Conservation (phyloP, 2,329 filamentous ascomycete species). For the Bipolaris gigantea region DNA sequence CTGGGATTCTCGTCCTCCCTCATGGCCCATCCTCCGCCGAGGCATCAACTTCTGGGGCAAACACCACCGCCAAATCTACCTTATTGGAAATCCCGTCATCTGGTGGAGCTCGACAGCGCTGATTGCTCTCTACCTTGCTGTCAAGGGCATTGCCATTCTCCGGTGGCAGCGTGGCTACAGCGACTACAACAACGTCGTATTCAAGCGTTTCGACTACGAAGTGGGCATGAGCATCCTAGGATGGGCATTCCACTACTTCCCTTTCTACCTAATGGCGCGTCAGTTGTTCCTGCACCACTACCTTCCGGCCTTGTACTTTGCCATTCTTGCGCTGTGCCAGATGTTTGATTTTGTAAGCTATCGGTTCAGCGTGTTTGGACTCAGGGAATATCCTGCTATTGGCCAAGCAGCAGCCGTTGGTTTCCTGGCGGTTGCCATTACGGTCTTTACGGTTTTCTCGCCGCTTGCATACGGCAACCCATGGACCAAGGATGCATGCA, state of each 20-base stretch:
- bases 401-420: conserved; percentile 73
- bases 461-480: conserved; percentile 90
- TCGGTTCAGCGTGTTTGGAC: conserved; percentile 68
- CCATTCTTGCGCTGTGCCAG: conserved; percentile 85
- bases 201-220: conserved; percentile 98
- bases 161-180: conserved; percentile 92
- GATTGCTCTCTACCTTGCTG: conserved; percentile 73
- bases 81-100: conserved; percentile 83
- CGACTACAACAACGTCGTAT: conserved; percentile 78
- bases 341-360: conserved; percentile 82
- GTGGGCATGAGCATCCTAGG: conserved; percentile 86
- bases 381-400: conserved; percentile 70
- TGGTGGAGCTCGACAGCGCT: conserved; percentile 89
- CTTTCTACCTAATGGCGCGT: conserved; percentile 96
- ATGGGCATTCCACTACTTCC: conserved; percentile 98
- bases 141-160: conserved; percentile 86
- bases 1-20: conserved; percentile 93
- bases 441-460: conserved; percentile 80
- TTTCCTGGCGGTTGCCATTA: conserved; percentile 74
- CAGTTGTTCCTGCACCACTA: conserved; percentile 99
- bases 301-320: conserved; percentile 95
- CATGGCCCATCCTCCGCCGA: conserved; percentile 88
- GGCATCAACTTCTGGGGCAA: conserved; percentile 99
- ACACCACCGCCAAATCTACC: conserved; percentile 91
- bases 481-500: conserved; percentile 90